A percentile compares a stretch with the other conserved stretches of the same genome.
These are phyloP conservation scores for Alnus rubra DNA, from an alignment of 306 rosid species.

Conservation along the genomic window DNA sequence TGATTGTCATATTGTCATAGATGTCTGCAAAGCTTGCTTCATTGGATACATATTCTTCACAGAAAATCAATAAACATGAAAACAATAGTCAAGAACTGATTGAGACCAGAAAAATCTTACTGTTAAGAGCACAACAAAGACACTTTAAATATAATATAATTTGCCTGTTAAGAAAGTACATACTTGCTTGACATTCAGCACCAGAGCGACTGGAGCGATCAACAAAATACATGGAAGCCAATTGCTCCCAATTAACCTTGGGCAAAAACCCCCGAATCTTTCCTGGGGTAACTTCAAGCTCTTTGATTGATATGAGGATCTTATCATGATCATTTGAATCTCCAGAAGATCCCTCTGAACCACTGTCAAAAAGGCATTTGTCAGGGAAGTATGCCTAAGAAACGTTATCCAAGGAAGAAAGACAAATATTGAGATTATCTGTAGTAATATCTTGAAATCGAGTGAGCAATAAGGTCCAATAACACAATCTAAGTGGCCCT, in stretches of 20 bases:
- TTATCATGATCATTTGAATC: constrained; percentile 56
- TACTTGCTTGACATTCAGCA: constrained; percentile 91
- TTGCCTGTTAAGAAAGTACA: constrained; percentile 25
- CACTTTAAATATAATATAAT: neutral
- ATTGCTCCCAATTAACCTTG: constrained; percentile 78
- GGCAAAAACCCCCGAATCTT: constrained; percentile 64
- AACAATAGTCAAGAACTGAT: constrained; percentile 50
- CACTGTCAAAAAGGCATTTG: constrained; percentile 36
- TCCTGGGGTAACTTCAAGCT: constrained; percentile 56
- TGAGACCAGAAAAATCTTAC: constrained; percentile 28
- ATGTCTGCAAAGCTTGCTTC: constrained; percentile 57
- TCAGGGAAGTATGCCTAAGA: constrained; percentile 16
- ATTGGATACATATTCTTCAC: constrained; percentile 53
- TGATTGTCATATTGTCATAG: constrained; percentile 70
- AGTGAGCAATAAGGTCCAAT: neutral
- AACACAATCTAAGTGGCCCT: neutral
- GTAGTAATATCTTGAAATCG: neutral
- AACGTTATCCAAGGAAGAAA: neutral
- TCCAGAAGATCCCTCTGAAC: constrained; percentile 47
- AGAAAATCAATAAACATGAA: constrained; percentile 46
- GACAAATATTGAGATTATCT: neutral
- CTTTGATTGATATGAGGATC: constrained; percentile 56
- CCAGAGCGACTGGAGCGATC: constrained; percentile 79
- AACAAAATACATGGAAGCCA: constrained; percentile 69
- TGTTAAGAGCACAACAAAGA: neutral